Evolutionary conservation across 1,284 basidiomycete species (phyloP).

Genomic region (Lentinula novae-zelandiae): DNA sequence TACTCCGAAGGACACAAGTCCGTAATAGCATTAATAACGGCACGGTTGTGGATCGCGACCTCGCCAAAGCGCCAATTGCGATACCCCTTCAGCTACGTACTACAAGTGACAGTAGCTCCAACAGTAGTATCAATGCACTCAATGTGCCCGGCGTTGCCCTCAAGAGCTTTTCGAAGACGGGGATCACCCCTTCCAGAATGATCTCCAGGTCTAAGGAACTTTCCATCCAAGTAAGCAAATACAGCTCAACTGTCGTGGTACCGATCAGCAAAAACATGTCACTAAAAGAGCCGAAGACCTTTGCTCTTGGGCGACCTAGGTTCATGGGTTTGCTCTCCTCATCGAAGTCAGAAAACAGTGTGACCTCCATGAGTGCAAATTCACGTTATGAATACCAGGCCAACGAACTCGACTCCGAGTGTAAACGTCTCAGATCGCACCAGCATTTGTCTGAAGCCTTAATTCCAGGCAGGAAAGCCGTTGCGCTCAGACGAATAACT

Average conservation of each 20-base stretch:
- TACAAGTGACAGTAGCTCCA: not conserved
- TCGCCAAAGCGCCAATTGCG: not conserved
- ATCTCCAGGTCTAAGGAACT: not conserved
- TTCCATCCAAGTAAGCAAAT: not conserved
- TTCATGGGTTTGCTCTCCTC: not conserved
- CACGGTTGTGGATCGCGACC: not conserved
- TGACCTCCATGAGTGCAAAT: not conserved
- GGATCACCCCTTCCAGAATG: not conserved
- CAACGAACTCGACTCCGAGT: conserved; percentile 12
- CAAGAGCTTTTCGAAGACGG: not conserved
- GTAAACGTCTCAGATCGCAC: conserved; percentile 8
- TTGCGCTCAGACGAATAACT: conserved; percentile 8
- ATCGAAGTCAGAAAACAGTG: not conserved
- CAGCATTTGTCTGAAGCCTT: conserved; percentile 11
- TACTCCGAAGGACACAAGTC: conserved; percentile 5
- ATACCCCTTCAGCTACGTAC: not conserved
- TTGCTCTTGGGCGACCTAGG: not conserved
- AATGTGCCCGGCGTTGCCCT: not conserved
- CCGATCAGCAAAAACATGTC: not conserved
- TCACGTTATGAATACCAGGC: conserved; percentile 2
- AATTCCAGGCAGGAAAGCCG: conserved; percentile 11
- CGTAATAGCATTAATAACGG: not conserved
- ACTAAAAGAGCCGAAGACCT: not conserved
- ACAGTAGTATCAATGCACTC: not conserved
- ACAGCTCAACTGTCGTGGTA: not conserved